Evolutionary conservation across 1,284 basidiomycete genomes (phyloP), one percentile per base, ranked within the genome.

Genomic region (Leccinum solheimii): DNA sequence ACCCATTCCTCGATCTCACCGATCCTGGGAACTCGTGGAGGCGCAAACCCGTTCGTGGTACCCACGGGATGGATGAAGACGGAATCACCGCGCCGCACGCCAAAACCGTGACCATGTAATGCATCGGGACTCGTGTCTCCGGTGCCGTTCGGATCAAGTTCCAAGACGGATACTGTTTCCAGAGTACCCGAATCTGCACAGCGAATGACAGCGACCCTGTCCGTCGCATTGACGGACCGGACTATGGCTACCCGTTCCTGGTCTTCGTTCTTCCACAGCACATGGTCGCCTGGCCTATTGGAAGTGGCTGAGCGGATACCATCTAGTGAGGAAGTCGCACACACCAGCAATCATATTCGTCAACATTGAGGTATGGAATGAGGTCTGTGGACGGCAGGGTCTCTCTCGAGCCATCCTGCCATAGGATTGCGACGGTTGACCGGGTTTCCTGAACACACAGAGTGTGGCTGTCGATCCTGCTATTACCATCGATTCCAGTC

Each of bases 241-340:
- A 97, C 87, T 62, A 97, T 83, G 1, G 88, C 94, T 48, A 87
- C 79, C 40, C 83, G 82, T 57, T 79, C 83, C 69, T 80, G 80
- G 53, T 86, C 87, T 75, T 94, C 92, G 45, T 82, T 85, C 69
- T 89, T 90, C 88, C 91, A 95, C n/a, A 94, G 70, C 10, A 96
- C 88, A 75, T 93, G 88, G 68, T 97, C 94, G 30, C 95, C 95
- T 3, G 95, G 95, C 93, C 93, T 93, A 56, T 60, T 61, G 43
- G 55, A 66, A 57, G 58, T 58, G 53, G 40, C 32, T 63, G 55
- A 66, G 54, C 53, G 53, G 34, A 40, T 21, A 34, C 26, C 6
- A 10, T 51, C 62, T 59, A 11, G 45, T n/a, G 14, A 48, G 8
- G 23, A 57, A 59, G 38, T 21, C 10, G 62, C 45, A 76, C 86